Evolutionary conservation across 257 asterid genomes (phyloP), one percentile per base, ranked within the genome.

Genomic region (Gardenia jasminoides): DNA sequence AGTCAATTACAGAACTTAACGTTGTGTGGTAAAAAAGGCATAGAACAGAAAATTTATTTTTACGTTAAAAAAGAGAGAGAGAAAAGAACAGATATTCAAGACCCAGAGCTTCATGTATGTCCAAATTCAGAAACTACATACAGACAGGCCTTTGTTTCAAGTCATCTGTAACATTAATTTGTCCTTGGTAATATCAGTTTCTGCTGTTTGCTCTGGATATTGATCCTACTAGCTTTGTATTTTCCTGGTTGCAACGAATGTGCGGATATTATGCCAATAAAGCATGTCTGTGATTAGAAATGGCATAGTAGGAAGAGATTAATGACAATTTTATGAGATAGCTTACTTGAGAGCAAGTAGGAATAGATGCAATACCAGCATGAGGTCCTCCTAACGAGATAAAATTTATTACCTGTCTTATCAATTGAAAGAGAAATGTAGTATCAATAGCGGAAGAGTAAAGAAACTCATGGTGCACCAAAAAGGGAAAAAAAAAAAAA

Each of bases 361-460:
- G 88, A 54, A 70, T 70, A 52, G 70, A 47, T 66, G 82, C 85
- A 71, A 79, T 71, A 10, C 89, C 89, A 28, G 89, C 89, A 22
- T 85, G 83, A 47, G 89, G 89, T 26, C 85, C 89, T 70, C 78
- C 85, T 44, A 83, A 20, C 62, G 87, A 83, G 65, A 86, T 81
- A 72, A 86, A 83, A 70, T 81, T 83, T 28, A 59, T 78, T 26
- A 76, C 85, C 87, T 86, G 67, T 47, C 43, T 4, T 15, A 71
- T 8, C 20, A 19, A 33, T 72, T 56, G 64, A 65, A 28, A 11
- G n/a, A 52, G 59, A 7, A 56, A 20, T 22, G 2, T 56, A 56
- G 6, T 19, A 56, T 47, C 4, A 50, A 31, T 9, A 76, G 22
- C 4, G 46, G 22, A 1, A 43, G 47, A 13, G 20, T 9, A 52